Evolutionary conservation across 2,329 filamentous ascomycete species (phyloP), one percentile per base, ranked within the genome.

Genomic region (Ascochyta pisi): DNA sequence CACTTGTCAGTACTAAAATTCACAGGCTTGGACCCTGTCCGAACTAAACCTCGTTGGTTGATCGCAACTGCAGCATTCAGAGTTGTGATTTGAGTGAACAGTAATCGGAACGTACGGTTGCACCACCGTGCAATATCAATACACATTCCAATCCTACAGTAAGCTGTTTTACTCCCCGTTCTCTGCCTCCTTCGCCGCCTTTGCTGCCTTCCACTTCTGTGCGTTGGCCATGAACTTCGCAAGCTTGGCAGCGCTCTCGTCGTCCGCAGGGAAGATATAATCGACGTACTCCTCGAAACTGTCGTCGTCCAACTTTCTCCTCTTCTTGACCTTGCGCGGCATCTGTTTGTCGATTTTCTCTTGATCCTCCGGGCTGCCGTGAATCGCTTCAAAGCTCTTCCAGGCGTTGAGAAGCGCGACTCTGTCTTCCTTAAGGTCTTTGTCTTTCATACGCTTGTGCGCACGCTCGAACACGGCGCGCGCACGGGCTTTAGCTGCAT

Each of bases 241-340:
- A 76, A 97, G 80, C 68, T 91, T 93, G 64, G 89, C 89, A 52
- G 89, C 89, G 73, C 91, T 89, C 78, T 91, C 86, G 75, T 97
- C 93, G 79, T 98, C 95, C 4, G 91, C 92, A 0, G 95, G 95
- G 86, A 99, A 99, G 31, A 99, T 86, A 69, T 96, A 98, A 76
- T 98, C 95, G 78, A 95, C 86, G 76, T 96, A 98, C 79, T 99
- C 95, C 82, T 99, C 92, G 80, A 92, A 97, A 34, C 86, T 88
- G 74, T 95, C 93, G 77, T 97, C 94, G 73, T 96, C 93, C 75
- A 96, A 78, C 84, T 88, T 92, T 76, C 95, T 89, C 70, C 92
- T 84, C 83, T 95, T 94, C 87, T 96, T 98, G 71, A 91, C 90
- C 78, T 89, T 88, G 63, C 93, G 86, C 31, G 95, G 95, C 92